A percentile compares a stretch with the other conserved stretches of the same genome.
phyloP scores from a whole-genome alignment of 2,329 filamentous ascomycete species.

The Whalleya microplaca region DNA sequence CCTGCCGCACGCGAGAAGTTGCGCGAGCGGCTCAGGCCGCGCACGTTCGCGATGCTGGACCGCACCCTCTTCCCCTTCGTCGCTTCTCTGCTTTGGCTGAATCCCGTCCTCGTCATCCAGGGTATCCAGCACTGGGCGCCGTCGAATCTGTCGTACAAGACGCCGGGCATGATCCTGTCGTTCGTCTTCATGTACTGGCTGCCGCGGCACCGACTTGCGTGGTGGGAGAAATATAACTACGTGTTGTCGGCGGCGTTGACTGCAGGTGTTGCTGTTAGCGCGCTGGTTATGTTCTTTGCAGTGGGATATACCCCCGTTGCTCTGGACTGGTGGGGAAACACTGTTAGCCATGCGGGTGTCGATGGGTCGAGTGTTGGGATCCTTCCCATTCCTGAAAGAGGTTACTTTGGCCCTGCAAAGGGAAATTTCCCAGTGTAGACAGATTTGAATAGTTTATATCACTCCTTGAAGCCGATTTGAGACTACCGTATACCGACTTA shows the following conservation, averaged over 20 bases:
- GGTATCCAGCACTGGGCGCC: slow-evolving; percentile 49
- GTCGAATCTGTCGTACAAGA: slow-evolving; percentile 48
- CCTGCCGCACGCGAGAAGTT: slow-evolving; percentile 40
- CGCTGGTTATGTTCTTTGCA: slow-evolving; percentile 49
- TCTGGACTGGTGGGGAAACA: slow-evolving; percentile 51
- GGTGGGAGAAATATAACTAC: slow-evolving; percentile 54
- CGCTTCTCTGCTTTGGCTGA: slow-evolving; percentile 45
- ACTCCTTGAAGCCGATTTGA: no score
- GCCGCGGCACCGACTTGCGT: slow-evolving; percentile 41
- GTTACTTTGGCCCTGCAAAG: slow-evolving; percentile 38
- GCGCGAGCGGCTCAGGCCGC: slow-evolving; percentile 33
- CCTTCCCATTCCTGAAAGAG: slow-evolving; percentile 36
- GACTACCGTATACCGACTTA: no score
- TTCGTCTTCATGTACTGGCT: slow-evolving; percentile 50
- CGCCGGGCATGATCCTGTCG: slow-evolving; percentile 45
- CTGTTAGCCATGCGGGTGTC: slow-evolving; percentile 41
- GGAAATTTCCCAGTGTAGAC: no score
- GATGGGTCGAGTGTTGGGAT: slow-evolving; percentile 36
- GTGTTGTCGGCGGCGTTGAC: slow-evolving; percentile 47
- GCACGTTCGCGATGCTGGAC: slow-evolving; percentile 41
- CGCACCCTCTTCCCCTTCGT: slow-evolving; percentile 43
- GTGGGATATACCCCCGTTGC: slow-evolving; percentile 42
- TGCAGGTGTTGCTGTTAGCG: slow-evolving; percentile 47
- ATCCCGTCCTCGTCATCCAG: slow-evolving; percentile 46
- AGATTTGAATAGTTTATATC: no score